Base-by-base conservation (phyloP, 78 protist species). In the Dictyostelium firmibasis region DNA sequence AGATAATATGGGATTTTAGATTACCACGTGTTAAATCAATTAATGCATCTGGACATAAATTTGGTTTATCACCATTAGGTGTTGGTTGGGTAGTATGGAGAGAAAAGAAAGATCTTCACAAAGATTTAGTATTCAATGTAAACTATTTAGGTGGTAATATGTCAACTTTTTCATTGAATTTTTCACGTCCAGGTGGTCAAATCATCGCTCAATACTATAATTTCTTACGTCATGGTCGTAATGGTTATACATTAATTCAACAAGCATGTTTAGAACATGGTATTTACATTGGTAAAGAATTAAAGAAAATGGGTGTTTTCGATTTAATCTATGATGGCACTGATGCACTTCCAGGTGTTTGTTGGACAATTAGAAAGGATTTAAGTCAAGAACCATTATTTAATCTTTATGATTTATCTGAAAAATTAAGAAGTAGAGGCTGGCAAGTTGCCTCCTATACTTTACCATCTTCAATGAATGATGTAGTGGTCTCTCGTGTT, bases 11-110 rank as follows among this genome's bases (percentile, higher is more conserved):
- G 95, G 96, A 94, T 44, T 94, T 94, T 44, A 81, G 96, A 25
- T 60, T 86, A 57, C 91, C 91, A 13, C 43, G 44, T 44, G 94
- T 85, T 9, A 36, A 74, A 29, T 91, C 94, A 25, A 94, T 94
- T 84, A 83, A 47, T 36, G 87, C 76, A 14, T 50, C 81, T 2
- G 96, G 96, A 33, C 96, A 94, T 70, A 94, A 94, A 35, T 91
- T 83, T 57, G 95, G 96, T 6, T 76, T 85, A 41, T 31, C 57
- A 31, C 85, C 84, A 84, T 50, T 86, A 3, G 95, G 95, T 38
- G n/a, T 14, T 31, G 95, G 95, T 20, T 84, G 87, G 87, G 87
- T 72, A 1, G 77, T 91, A 29, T 91, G 83, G 86, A 77, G 74
- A 25, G 47, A 33, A 23, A 53, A 91, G 44, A 38, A 91, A 60